Evolutionary conservation across 352 stramenopile species (phyloP).

Genomic region (Thalassiosira delicatula): DNA sequence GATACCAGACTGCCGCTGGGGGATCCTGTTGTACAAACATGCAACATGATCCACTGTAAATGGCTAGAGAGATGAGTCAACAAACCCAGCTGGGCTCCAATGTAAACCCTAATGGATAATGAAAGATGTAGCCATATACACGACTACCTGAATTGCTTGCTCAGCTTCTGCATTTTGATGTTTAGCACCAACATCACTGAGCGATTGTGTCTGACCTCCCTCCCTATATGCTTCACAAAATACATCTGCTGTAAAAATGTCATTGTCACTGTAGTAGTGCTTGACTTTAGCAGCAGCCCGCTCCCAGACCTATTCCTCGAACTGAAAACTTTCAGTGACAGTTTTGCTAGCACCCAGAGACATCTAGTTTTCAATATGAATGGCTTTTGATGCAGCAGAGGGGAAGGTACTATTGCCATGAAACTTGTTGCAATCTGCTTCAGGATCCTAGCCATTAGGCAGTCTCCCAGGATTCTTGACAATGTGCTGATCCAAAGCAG

Average conservation of each 20-base stretch:
- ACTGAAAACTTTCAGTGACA: not conserved
- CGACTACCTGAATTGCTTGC: slow-evolving; percentile 47
- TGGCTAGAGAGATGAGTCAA: slow-evolving; percentile 50
- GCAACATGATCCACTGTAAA: slow-evolving; percentile 58
- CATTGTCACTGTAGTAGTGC: slow-evolving; percentile 26
- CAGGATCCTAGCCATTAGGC: slow-evolving; percentile 41
- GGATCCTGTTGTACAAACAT: slow-evolving; percentile 53
- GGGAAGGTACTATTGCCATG: slow-evolving; percentile 21
- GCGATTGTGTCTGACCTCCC: not conserved
- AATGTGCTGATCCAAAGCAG: slow-evolving; percentile 51
- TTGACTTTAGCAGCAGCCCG: slow-evolving; percentile 11
- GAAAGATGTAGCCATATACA: slow-evolving; percentile 24
- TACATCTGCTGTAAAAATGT: not conserved
- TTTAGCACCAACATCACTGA: slow-evolving; percentile 17
- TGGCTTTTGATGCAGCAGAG: not conserved
- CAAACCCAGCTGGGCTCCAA: slow-evolving; percentile 42
- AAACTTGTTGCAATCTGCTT: too few relatives aligned
- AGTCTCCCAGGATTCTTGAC: slow-evolving; percentile 34
- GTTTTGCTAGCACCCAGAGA: slow-evolving; percentile 25
- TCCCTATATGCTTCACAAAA: not conserved
- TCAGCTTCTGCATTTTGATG: slow-evolving; percentile 49
- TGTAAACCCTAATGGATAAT: slow-evolving; percentile 48
- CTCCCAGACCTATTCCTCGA: slow-evolving; percentile 6
- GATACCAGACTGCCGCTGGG: slow-evolving; percentile 9
- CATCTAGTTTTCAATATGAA: slow-evolving; percentile 12